These are phyloP conservation scores for Aspergillus ibericus DNA, from an alignment of 2,329 filamentous ascomycete genomes.

Conservation along the genomic window DNA sequence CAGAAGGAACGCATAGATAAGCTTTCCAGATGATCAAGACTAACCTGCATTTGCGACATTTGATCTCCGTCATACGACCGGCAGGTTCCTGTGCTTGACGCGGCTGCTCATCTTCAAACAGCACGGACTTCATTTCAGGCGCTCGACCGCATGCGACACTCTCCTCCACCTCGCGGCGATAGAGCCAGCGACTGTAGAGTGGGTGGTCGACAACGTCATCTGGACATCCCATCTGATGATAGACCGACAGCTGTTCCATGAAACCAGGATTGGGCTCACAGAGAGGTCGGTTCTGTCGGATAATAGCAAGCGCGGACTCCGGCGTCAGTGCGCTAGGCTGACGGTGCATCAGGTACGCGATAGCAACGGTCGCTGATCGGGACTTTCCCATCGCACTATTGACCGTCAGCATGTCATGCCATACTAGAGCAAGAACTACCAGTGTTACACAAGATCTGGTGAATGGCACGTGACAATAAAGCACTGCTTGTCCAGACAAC, in stretches of 20 bases:
- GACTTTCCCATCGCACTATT: slow-evolving; percentile 92
- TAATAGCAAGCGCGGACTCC: slow-evolving; percentile 66
- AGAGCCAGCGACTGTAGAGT: slow-evolving; percentile 77
- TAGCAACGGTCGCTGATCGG: slow-evolving; percentile 77
- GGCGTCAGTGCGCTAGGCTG: slow-evolving; percentile 59
- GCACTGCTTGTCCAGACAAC: not conserved
- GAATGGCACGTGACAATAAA: not conserved
- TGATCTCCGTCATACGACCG: slow-evolving; percentile 57
- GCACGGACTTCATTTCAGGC: slow-evolving; percentile 71
- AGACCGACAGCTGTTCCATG: slow-evolving; percentile 82
- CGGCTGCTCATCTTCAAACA: slow-evolving; percentile 64
- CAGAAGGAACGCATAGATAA: slow-evolving; percentile 6
- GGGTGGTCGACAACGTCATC: slow-evolving; percentile 67
- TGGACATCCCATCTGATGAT: slow-evolving; percentile 83
- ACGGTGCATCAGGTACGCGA: slow-evolving; percentile 76
- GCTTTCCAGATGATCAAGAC: slow-evolving; percentile 31
- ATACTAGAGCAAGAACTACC: not conserved
- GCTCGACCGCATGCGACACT: slow-evolving; percentile 74
- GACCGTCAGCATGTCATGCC: slow-evolving; percentile 4
- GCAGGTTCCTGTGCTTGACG: slow-evolving; percentile 20
- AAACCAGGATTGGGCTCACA: slow-evolving; percentile 91
- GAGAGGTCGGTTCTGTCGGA: slow-evolving; percentile 70
- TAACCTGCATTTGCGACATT: slow-evolving; percentile 88
- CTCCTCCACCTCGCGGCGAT: slow-evolving; percentile 63
- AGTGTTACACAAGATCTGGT: slow-evolving; percentile 31